These are phyloP conservation scores for Pachysandra terminalis DNA, from an alignment of 164 flowering plant genomes.

Conservation along the genomic window DNA sequence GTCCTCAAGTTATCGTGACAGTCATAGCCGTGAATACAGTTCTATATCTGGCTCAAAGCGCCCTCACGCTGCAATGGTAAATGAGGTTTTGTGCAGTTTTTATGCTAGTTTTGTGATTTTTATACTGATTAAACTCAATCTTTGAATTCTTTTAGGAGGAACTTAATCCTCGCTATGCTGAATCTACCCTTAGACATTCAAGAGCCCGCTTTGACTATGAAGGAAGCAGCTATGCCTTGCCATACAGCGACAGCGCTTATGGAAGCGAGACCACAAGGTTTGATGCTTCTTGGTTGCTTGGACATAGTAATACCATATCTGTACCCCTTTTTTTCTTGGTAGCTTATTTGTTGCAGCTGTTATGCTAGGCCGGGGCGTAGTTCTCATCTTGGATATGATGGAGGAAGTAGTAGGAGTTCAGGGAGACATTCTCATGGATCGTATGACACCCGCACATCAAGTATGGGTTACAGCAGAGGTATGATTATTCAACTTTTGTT, in stretches of 20 bases:
- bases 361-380: slow-evolving; percentile 15
- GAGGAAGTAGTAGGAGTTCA: slow-evolving; percentile 18
- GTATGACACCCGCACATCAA: slow-evolving; percentile 20
- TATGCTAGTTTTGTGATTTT: neutral
- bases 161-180: slow-evolving; percentile 20
- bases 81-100: neutral
- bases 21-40: slow-evolving; percentile 21
- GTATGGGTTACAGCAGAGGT: slow-evolving; percentile 28
- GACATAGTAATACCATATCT: neutral
- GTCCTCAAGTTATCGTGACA: slow-evolving; percentile 21
- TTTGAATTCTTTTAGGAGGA: slow-evolving; percentile 23
- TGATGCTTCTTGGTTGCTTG: neutral
- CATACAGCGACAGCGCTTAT: slow-evolving; percentile 18
- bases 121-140: neutral
- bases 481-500: neutral
- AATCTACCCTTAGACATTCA: slow-evolving; percentile 17
- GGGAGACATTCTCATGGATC: slow-evolving; percentile 19
- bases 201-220: slow-evolving; percentile 22
- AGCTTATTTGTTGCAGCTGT: slow-evolving; percentile 3
- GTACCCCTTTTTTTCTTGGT: neutral
- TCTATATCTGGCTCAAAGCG: slow-evolving; percentile 26
- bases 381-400: slow-evolving; percentile 17
- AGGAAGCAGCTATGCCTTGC: slow-evolving; percentile 9
- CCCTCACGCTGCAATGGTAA: slow-evolving; percentile 15
- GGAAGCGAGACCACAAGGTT: slow-evolving; percentile 24